Evolutionary conservation across 23 red algal genomes (phyloP), one percentile per base, ranked within the genome.

Genomic region (Pyropia haitanensis): DNA sequence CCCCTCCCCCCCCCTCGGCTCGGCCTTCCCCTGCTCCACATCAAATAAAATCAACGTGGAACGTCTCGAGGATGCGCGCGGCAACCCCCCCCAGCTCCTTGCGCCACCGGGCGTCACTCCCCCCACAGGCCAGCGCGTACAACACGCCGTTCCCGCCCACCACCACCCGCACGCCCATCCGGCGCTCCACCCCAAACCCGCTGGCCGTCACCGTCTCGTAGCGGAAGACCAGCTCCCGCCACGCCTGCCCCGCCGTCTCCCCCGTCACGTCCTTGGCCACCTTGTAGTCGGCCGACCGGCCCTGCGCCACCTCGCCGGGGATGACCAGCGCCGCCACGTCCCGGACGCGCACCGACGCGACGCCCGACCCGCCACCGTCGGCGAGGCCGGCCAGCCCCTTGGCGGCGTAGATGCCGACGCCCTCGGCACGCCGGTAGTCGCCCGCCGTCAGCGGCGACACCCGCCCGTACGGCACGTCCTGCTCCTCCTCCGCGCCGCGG

Each of bases 381-480:
- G 10, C 39, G 8, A 3, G 39, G 15, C 17, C 19, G 22, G 77
- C 59, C 18, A 77, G 23, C 4, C 55, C 55, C 23, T 57, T 25
- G 18, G 20, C 21, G 14, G 67, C 51, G 64, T 57, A 81, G 67
- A 81, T 67, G 19, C 50, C n/a, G 13, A 81, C 31, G 33, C 66
- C 65, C 55, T 81, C 77, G 21, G 77, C 77, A 14, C 55, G 39
- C 6, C 77, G 68, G 50, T 81, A 81, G 51, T 81, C 77, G 22
- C 65, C 64, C 14, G 58, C 73, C 1, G 73, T 77, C n/a, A 77
- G 57, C 9, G 56, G 32, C 0, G 31, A 24, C 22, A 60, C 57
- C 3, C 73, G 60, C 20, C 73, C 73, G 18, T 63, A 57, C 7
- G 39, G 39, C 39, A 46, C 39, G 13, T 46, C 39, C 10, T 46